Evolutionary conservation across 1,284 basidiomycete species (phyloP).

Genomic region (Polyporus tsugae): DNA sequence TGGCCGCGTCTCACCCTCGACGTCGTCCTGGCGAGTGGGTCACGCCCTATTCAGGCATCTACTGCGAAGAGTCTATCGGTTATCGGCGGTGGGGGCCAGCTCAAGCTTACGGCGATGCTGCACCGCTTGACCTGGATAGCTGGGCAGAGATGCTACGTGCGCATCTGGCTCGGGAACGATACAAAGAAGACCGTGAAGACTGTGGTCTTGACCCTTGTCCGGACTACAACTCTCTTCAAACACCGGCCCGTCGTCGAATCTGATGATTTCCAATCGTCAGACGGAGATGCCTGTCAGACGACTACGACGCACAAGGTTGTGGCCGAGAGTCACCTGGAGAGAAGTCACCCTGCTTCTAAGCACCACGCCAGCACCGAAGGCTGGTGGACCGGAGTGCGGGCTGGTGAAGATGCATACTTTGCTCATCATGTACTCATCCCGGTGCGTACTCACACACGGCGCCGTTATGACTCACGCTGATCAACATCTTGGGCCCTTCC

Average conservation of each 20-base stretch:
- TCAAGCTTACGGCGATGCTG: constrained; percentile 78
- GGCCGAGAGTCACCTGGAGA: constrained; percentile 70
- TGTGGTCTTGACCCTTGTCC: constrained; percentile 73
- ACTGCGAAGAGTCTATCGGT: constrained; percentile 68
- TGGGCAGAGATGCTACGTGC: constrained; percentile 84
- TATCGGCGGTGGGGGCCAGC: constrained; percentile 67
- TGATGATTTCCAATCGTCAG: constrained; percentile 41
- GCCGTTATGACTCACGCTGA: constrained; percentile 12
- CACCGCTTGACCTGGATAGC: constrained; percentile 87
- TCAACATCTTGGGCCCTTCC: background rate
- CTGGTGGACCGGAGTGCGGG: constrained; percentile 86
- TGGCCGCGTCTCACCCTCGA: constrained; percentile 84
- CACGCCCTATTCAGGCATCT: constrained; percentile 68
- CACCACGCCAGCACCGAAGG: constrained; percentile 84
- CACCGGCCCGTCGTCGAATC: constrained; percentile 56
- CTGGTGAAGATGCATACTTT: constrained; percentile 69
- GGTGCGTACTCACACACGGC: constrained; percentile 55
- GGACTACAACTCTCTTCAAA: constrained; percentile 77
- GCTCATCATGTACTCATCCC: constrained; percentile 74
- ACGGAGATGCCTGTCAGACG: constrained; percentile 67
- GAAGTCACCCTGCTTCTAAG: constrained; percentile 68
- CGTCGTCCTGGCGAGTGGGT: constrained; percentile 67
- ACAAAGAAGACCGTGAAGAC: constrained; percentile 79
- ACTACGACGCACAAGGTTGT: constrained; percentile 71
- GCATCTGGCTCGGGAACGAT: constrained; percentile 77